These are phyloP conservation scores for Eutypella sp. DNA, from an alignment of 2,329 filamentous ascomycete species.

Conservation along the genomic window DNA sequence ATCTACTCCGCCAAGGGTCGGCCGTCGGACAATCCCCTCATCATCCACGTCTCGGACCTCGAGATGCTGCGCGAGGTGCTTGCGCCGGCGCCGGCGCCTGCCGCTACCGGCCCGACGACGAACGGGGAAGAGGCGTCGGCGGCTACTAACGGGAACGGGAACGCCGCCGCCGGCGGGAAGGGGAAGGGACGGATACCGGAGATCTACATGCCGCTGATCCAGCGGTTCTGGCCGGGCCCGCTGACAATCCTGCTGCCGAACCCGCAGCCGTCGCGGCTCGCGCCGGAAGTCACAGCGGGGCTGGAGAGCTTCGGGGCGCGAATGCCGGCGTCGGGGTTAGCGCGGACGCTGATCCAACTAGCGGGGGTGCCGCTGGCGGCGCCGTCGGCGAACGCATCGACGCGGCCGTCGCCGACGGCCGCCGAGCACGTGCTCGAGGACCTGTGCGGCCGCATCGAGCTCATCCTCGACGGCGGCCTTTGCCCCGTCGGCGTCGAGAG, in stretches of 20 bases:
- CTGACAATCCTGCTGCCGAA: conserved; percentile 85
- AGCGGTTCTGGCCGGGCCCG: conserved; percentile 89
- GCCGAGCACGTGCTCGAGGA: conserved; percentile 88
- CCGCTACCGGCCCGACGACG: no score
- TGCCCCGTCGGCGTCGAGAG: conserved; percentile 92
- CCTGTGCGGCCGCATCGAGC: conserved; percentile 71
- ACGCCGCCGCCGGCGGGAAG: conserved; percentile 25
- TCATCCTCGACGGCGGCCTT: conserved; percentile 83
- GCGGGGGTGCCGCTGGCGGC: conserved; percentile 77
- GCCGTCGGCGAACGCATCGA: conserved; percentile 91
- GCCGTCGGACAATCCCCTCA: conserved; percentile 91
- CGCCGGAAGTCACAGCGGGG: conserved; percentile 87
- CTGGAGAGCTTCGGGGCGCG: conserved; percentile 81
- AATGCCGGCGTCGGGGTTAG: conserved; percentile 82
- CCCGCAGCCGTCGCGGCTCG: conserved; percentile 63
- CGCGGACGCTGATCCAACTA: conserved; percentile 78
- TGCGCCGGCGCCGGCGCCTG: conserved; percentile 12
- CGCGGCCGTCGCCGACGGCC: conserved; percentile 84
- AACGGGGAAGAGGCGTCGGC: no score
- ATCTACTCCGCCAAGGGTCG: conserved; percentile 89
- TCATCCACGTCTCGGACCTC: conserved; percentile 83
- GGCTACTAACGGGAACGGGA: conserved; percentile 19
- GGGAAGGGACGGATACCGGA: no score
- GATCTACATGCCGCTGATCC: conserved; percentile 74
- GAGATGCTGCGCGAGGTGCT: conserved; percentile 67